Evolutionary conservation across 208 protist genomes (phyloP).

Genomic region (Acanthamoeba triangularis): DNA sequence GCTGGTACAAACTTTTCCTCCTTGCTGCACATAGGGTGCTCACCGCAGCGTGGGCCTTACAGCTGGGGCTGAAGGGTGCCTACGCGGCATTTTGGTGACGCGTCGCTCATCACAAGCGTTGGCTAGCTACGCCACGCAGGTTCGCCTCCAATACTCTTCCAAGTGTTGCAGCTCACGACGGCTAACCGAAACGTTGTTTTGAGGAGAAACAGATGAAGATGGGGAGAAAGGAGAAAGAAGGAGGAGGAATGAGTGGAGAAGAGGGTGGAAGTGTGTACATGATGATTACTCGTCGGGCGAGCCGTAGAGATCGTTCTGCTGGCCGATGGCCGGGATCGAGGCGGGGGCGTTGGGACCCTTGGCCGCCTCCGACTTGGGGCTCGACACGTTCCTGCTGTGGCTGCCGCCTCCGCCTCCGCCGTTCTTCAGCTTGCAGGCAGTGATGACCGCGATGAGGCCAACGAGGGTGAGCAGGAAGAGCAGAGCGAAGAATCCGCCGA

Average conservation of each 20-base stretch:
- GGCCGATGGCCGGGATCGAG: background rate
- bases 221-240: background rate
- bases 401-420: background rate
- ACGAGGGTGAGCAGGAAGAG: conserved; percentile 36
- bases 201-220: background rate
- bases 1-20: background rate
- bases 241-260: background rate
- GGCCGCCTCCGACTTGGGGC: background rate
- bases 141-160: too few relatives aligned
- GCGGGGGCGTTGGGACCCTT: background rate
- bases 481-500: conserved; percentile 30
- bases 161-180: too few relatives aligned
- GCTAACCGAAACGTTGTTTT: too few relatives aligned
- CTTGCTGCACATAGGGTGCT: background rate
- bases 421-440: background rate
- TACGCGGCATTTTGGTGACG: conserved; percentile 48
- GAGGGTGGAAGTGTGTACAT: background rate
- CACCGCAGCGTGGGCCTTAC: background rate
- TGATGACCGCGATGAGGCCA: conserved; percentile 19
- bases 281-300: background rate
- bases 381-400: background rate
- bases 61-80: conserved; percentile 8
- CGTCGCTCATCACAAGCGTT: background rate
- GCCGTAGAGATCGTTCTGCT: conserved; percentile 47
- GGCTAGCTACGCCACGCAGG: too few relatives aligned